These are phyloP conservation scores for Penicillium lividum DNA, from an alignment of 495 filamentous ascomycete genomes.

Conservation along the genomic window DNA sequence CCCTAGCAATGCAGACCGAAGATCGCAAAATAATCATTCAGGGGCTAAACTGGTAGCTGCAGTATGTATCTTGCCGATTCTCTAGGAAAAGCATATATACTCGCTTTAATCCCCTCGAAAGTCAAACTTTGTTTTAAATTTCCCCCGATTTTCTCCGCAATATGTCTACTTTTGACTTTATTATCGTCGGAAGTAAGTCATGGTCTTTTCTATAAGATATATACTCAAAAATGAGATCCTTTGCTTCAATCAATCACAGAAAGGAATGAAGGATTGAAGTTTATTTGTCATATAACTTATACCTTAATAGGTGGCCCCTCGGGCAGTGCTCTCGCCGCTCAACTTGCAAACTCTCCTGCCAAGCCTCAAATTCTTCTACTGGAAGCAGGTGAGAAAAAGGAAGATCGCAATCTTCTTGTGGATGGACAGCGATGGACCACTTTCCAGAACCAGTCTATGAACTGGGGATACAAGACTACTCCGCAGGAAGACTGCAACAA, in stretches of 20 bases:
- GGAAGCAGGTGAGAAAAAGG: conserved; percentile 53
- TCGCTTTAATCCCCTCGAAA: background rate
- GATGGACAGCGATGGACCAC: conserved; percentile 50
- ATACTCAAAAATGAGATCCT: no score
- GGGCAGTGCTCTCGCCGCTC: conserved; percentile 45
- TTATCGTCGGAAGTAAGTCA: background rate
- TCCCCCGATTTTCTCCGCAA: background rate
- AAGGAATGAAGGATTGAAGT: no score
- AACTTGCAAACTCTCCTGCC: conserved; percentile 42
- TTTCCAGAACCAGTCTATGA: conserved; percentile 45
- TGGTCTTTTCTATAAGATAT: no score
- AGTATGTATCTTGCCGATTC: no score
- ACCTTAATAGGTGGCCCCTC: conserved; percentile 47
- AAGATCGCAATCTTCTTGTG: conserved; percentile 45
- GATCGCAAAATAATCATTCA: background rate
- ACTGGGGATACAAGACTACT: conserved; percentile 58
- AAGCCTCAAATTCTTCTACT: conserved; percentile 52
- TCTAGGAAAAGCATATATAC: background rate
- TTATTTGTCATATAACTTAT: background rate
- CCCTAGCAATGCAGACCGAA: no score
- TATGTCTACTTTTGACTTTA: background rate
- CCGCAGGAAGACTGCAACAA: conserved; percentile 48
- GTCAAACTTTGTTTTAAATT: background rate
- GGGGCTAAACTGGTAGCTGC: no score
- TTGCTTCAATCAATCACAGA: no score